Percentiles rank a stretch among this genome's conserved stretches.
phyloP scores from a whole-genome alignment of 2,329 filamentous ascomycete genomes.

The Paecilomyces fulvus region DNA sequence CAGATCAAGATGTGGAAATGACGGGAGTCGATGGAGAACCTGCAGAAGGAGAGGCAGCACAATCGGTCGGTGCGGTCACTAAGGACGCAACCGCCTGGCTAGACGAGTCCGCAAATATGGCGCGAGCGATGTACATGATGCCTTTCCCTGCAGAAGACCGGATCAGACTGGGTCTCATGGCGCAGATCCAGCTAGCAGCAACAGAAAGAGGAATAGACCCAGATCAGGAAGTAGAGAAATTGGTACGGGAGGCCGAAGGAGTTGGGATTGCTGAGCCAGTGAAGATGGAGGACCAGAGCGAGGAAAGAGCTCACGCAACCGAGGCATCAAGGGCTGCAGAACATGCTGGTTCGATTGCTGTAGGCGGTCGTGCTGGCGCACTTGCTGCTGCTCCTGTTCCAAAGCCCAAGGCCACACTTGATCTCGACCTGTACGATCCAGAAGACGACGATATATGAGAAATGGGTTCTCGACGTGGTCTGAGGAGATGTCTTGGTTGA shows the following conservation, averaged over 20 bases:
- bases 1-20: slow-evolving; percentile 25
- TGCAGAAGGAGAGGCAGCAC: slow-evolving; percentile 11
- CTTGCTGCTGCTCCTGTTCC: slow-evolving; percentile 12
- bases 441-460: slow-evolving; percentile 36
- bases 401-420: slow-evolving; percentile 32
- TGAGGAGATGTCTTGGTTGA: background rate
- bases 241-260: slow-evolving; percentile 49
- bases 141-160: slow-evolving; percentile 38
- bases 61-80: slow-evolving; percentile 29
- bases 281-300: slow-evolving; percentile 15
- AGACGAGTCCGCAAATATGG: slow-evolving; percentile 32
- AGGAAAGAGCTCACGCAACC: slow-evolving; percentile 24
- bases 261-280: slow-evolving; percentile 39
- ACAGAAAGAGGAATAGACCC: slow-evolving; percentile 53
- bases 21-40: slow-evolving; percentile 20
- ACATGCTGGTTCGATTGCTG: slow-evolving; percentile 18
- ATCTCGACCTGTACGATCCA: slow-evolving; percentile 38
- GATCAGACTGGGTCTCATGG: slow-evolving; percentile 39
- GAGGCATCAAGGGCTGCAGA: slow-evolving; percentile 27
- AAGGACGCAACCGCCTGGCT: slow-evolving; percentile 34
- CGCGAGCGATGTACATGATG: slow-evolving; percentile 33
- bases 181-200: slow-evolving; percentile 33
- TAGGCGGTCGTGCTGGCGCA: slow-evolving; percentile 6
- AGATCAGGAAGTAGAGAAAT: slow-evolving; percentile 37
- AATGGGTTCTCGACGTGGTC: background rate